A percentile compares a stretch with the other conserved stretches of the same genome.
These are phyloP conservation scores for Erythrophleum ivorense DNA, from an alignment of 331 rosid genomes.

Conservation along the genomic window DNA sequence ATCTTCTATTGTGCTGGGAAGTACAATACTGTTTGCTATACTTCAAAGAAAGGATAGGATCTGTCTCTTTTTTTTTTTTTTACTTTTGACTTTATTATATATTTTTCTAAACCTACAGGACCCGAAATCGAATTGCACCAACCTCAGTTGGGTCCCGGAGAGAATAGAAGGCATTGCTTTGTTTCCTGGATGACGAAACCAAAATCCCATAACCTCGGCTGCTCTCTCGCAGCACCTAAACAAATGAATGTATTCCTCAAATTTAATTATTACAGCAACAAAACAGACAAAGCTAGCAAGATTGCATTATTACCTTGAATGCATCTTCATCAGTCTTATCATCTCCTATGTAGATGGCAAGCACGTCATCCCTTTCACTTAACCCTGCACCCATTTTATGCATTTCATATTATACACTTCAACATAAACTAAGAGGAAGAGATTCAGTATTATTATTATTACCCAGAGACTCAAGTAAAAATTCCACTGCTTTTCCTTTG, in stretches of 20 bases:
- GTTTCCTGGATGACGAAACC: slow-evolving; percentile 59
- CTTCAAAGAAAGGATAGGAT: too few relatives aligned
- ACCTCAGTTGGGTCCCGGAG: slow-evolving; percentile 70
- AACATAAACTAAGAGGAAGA: too few relatives aligned
- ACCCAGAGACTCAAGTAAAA: slow-evolving; percentile 87
- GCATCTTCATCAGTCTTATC: slow-evolving; percentile 77
- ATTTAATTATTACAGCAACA: slow-evolving; percentile 27
- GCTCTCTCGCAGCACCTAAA: slow-evolving; percentile 56
- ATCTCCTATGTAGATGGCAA: slow-evolving; percentile 67
- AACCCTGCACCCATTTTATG: slow-evolving; percentile 48
- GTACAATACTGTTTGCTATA: too few relatives aligned
- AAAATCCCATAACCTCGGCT: slow-evolving; percentile 64
- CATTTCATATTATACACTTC: too few relatives aligned
- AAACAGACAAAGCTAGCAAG: too few relatives aligned
- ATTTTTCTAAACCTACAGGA: too few relatives aligned
- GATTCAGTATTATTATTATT: too few relatives aligned
- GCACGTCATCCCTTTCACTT: slow-evolving; percentile 52
- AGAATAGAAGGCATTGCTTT: slow-evolving; percentile 64
- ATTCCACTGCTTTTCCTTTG: slow-evolving; percentile 96
- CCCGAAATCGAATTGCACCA: too few relatives aligned
- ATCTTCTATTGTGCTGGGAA: too few relatives aligned
- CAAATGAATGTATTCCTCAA: background rate
- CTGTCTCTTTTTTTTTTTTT: too few relatives aligned
- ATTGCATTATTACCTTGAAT: slow-evolving; percentile 52
- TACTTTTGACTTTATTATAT: too few relatives aligned